These are phyloP conservation scores for Phytophthora vignae DNA, from an alignment of 352 stramenopile genomes.

Conservation along the genomic window DNA sequence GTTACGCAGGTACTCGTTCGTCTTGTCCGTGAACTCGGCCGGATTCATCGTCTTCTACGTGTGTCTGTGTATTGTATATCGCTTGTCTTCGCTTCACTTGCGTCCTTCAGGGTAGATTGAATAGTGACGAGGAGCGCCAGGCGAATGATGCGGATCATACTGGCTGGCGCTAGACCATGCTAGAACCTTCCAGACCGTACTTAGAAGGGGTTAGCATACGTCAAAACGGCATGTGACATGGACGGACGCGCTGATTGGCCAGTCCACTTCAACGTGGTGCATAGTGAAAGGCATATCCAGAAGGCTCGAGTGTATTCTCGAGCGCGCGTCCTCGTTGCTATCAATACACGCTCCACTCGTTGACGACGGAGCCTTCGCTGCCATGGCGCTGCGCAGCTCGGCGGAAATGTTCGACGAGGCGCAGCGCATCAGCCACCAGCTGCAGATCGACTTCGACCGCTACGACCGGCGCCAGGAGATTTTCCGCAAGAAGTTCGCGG, in stretches of 20 bases:
- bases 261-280: constrained; percentile 31
- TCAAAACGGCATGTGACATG: constrained; percentile 23
- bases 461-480: constrained; percentile 57
- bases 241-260: constrained; percentile 18
- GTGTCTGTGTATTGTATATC: no score
- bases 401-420: constrained; percentile 63
- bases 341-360: constrained; percentile 3
- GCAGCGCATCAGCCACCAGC: constrained; percentile 40
- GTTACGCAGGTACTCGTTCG: constrained; percentile 62
- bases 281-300: constrained; percentile 19
- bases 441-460: constrained; percentile 50
- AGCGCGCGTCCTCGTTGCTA: neutral
- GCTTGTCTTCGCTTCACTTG: constrained; percentile 33
- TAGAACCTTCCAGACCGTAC: constrained; percentile 47
- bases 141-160: neutral
- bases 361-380: no score
- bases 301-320: constrained; percentile 20
- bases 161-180: constrained; percentile 4
- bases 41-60: constrained; percentile 58
- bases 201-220: constrained; percentile 23
- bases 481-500: constrained; percentile 66
- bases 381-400: constrained; percentile 31
- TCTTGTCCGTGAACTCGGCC: constrained; percentile 87
- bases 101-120: constrained; percentile 31
- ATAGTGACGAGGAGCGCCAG: constrained; percentile 33